Percentiles rank a stretch among this genome's conserved stretches.
Conservation (phyloP, 306 rosid species). For the Casuarina equisetifolia region DNA sequence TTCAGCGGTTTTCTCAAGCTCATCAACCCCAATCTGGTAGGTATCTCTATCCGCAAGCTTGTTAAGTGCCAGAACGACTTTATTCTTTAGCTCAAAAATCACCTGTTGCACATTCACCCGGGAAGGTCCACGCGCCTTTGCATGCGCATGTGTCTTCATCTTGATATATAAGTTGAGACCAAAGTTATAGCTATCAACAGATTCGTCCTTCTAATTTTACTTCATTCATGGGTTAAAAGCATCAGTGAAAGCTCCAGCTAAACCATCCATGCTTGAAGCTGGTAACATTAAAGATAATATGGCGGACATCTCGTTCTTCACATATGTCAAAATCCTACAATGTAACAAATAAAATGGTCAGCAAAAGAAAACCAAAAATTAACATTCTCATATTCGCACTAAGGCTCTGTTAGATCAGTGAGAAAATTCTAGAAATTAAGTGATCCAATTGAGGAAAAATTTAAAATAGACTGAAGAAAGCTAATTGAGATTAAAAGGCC, state of each 20-base stretch:
- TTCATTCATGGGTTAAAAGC: neutral
- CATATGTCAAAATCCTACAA: neutral
- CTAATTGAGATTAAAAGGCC: neutral
- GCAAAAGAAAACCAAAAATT: neutral
- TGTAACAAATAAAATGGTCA: neutral
- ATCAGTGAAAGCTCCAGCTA: neutral
- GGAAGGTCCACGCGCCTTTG: constrained; percentile 38
- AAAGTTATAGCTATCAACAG: neutral
- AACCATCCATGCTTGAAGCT: neutral
- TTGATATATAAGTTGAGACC: constrained; percentile 12
- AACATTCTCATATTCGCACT: neutral
- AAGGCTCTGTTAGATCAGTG: neutral
- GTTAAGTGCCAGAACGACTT: constrained; percentile 55
- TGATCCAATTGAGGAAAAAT: neutral
- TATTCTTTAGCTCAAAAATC: constrained; percentile 56
- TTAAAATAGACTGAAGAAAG: neutral
- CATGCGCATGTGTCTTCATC: constrained; percentile 48
- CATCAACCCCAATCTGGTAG: constrained; percentile 61
- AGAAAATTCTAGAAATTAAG: neutral
- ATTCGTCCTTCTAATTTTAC: constrained; percentile 3
- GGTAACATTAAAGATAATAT: neutral
- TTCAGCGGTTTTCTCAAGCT: constrained; percentile 55
- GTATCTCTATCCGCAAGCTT: constrained; percentile 87
- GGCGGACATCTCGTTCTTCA: constrained; percentile 1
- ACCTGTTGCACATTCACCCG: constrained; percentile 42